These are phyloP conservation scores for Backusella luteola DNA, from an alignment of 192 early-diverging fungal genomes.

Conservation along the genomic window DNA sequence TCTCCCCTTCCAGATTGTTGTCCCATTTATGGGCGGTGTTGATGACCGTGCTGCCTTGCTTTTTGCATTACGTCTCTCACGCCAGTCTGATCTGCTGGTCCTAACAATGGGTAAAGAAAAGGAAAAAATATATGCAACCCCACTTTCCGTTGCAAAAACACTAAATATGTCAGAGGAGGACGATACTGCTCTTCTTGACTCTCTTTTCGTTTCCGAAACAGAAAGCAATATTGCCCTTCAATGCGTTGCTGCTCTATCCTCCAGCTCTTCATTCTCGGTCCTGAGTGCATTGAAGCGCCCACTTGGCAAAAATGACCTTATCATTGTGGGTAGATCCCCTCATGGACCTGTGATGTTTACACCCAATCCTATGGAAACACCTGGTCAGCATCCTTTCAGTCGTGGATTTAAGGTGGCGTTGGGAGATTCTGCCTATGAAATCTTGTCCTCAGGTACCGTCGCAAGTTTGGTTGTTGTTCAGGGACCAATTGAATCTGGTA, in stretches of 20 bases:
- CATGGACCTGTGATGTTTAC: background rate
- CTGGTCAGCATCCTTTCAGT: background rate
- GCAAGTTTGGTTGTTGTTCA: conserved; percentile 12
- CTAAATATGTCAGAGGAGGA: background rate
- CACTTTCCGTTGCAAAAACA: background rate
- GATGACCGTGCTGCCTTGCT: conserved; percentile 71
- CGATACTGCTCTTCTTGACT: background rate
- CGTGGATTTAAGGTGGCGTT: background rate
- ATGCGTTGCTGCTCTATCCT: background rate
- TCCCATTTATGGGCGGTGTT: conserved; percentile 70
- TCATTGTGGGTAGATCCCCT: background rate
- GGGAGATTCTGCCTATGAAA: conserved; percentile 3
- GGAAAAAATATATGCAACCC: background rate
- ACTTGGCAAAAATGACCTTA: background rate
- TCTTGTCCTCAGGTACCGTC: conserved; percentile 1
- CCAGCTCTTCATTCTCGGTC: background rate
- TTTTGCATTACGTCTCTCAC: conserved; percentile 47
- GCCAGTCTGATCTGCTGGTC: background rate
- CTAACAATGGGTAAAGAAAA: background rate
- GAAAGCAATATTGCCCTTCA: background rate
- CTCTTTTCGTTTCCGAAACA: background rate
- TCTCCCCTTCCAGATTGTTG: conserved; percentile 49
- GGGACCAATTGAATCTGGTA: background rate
- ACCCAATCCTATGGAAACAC: background rate
- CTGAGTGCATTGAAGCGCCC: background rate